Conservation (phyloP, 345 rosid genomes). For the Eutrema japonicum region DNA sequence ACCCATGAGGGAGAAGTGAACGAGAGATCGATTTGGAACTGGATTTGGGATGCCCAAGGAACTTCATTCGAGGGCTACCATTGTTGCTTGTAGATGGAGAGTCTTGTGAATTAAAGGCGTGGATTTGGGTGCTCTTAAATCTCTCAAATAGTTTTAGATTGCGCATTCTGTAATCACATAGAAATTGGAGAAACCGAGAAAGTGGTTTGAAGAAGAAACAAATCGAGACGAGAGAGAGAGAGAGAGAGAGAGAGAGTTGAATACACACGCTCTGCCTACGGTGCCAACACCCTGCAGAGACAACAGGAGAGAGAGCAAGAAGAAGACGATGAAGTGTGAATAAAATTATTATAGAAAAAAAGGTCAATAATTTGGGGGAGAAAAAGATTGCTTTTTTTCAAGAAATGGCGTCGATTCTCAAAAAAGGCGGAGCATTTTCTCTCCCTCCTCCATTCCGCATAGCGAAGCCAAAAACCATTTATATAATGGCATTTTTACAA, state of each 20-base stretch:
- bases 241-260: conserved; percentile 8
- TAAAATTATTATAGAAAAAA: not conserved
- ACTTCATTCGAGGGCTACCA: conserved; percentile 46
- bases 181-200: not conserved
- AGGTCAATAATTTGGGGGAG: conserved; percentile 36
- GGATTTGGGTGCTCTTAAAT: conserved; percentile 72
- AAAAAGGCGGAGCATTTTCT: not conserved
- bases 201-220: conserved; percentile 7
- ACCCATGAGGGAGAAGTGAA: conserved; percentile 62
- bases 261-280: conserved; percentile 23
- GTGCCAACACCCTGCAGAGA: conserved; percentile 20
- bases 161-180: conserved; percentile 49
- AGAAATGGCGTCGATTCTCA: conserved; percentile 22
- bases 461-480: not conserved
- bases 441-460: conserved; percentile 16
- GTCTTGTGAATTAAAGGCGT: conserved; percentile 61
- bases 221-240: not conserved
- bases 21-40: conserved; percentile 51
- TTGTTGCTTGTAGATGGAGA: conserved; percentile 42
- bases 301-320: conserved; percentile 17
- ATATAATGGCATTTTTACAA: too few species aligned
- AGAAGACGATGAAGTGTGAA: conserved; percentile 27
- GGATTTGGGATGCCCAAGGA: conserved; percentile 48
- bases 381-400: conserved; percentile 18
- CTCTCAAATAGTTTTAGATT: conserved; percentile 58